Evolutionary conservation across 495 filamentous ascomycete genomes (phyloP).

Genomic region (Lophiostoma macrostomum): DNA sequence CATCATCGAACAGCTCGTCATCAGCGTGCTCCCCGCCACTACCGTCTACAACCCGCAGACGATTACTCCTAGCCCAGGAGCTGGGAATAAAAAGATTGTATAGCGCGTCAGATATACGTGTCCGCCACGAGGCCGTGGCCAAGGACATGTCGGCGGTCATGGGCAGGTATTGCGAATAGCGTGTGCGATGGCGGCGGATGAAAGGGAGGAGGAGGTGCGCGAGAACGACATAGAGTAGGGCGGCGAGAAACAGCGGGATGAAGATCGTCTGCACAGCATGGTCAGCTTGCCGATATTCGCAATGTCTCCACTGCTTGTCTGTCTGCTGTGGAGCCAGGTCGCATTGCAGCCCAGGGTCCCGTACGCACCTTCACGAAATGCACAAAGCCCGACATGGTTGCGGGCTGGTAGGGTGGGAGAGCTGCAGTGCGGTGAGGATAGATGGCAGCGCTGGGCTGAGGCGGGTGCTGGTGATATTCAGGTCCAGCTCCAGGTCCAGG

Average conservation of each 20-base stretch:
- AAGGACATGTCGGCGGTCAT: constrained; percentile 52
- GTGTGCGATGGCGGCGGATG: constrained; percentile 69
- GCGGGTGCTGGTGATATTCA: too few relatives aligned
- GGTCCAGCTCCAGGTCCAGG: too few relatives aligned
- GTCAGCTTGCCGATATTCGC: too few relatives aligned
- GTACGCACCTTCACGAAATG: constrained; percentile 37
- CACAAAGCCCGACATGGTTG: constrained; percentile 30
- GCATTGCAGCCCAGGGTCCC: too few relatives aligned
- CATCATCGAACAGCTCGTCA: constrained; percentile 66
- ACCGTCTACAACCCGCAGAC: constrained; percentile 39
- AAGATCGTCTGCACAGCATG: constrained; percentile 64
- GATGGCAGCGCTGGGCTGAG: background rate
- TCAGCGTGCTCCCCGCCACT: constrained; percentile 48
- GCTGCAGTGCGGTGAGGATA: background rate
- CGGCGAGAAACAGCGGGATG: constrained; percentile 73
- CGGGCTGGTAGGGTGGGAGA: background rate
- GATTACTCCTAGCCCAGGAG: constrained; percentile 46
- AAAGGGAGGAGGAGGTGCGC: constrained; percentile 71
- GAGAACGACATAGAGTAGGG: constrained; percentile 68
- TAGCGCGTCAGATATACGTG: constrained; percentile 50
- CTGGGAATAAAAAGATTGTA: constrained; percentile 27
- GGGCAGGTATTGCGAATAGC: constrained; percentile 57
- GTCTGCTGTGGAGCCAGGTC: background rate
- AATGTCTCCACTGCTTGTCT: background rate
- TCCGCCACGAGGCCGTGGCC: constrained; percentile 60